Evolutionary conservation across 2,329 filamentous ascomycete genomes (phyloP).

Genomic region (Pseudocercospora musae): DNA sequence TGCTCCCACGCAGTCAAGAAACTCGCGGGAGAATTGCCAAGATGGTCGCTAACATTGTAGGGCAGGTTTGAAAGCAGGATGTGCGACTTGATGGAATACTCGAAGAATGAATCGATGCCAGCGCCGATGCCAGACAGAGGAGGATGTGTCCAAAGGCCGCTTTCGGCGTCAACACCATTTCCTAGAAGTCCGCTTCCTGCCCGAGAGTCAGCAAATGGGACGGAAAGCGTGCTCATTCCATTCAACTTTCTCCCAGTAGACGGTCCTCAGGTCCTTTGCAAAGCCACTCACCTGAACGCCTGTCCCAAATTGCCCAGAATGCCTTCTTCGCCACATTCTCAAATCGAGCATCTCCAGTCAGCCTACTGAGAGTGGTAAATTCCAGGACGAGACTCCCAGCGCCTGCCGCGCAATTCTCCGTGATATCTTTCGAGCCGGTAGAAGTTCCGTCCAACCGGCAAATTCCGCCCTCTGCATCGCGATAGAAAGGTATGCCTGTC

Average conservation of each 20-base stretch:
- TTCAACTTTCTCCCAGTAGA: neutral
- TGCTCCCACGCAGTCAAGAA: constrained; percentile 83
- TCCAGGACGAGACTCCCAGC: constrained; percentile 94
- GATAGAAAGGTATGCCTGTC: constrained; percentile 87
- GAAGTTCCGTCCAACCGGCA: constrained; percentile 43
- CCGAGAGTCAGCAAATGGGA: neutral
- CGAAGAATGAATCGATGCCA: constrained; percentile 96
- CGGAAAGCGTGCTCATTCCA: neutral
- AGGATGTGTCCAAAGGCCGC: constrained; percentile 76
- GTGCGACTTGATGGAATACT: constrained; percentile 93
- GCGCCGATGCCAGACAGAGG: constrained; percentile 92
- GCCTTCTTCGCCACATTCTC: constrained; percentile 86
- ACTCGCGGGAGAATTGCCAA: constrained; percentile 60
- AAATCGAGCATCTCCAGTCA: constrained; percentile 83
- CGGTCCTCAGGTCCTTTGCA: neutral
- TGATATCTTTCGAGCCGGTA: constrained; percentile 64
- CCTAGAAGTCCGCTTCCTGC: constrained; percentile 79
- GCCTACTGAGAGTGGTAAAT: constrained; percentile 82
- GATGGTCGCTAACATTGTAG: constrained; percentile 52
- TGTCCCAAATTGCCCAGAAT: constrained; percentile 95
- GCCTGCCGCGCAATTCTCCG: constrained; percentile 93
- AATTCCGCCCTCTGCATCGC: constrained; percentile 49
- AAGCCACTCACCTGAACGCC: constrained; percentile 56
- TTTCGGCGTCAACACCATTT: constrained; percentile 87
- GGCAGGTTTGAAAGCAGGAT: constrained; percentile 76